These are phyloP conservation scores for Stephania cephalantha DNA, from an alignment of 164 flowering plant genomes.

Conservation along the genomic window DNA sequence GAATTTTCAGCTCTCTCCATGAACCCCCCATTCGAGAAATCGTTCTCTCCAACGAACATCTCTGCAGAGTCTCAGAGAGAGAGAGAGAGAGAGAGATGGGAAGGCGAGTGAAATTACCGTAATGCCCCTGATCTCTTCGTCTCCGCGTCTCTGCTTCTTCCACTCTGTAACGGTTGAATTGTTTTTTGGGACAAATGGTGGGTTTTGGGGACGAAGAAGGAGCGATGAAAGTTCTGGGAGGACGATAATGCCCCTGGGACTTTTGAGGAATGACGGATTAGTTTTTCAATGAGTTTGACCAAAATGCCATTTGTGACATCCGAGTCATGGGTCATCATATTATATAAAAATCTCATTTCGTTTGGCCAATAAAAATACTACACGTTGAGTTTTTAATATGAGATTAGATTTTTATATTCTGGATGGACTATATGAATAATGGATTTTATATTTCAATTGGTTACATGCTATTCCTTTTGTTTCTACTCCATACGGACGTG, in stretches of 20 bases:
- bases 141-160: background rate
- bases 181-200: background rate
- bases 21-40: slow-evolving; percentile 21
- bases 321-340: background rate
- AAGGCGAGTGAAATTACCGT: slow-evolving; percentile 1
- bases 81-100: background rate
- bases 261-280: background rate
- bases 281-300: background rate
- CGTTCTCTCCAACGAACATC: slow-evolving; percentile 39
- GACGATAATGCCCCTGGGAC: background rate
- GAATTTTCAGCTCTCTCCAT: slow-evolving; percentile 23
- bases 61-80: slow-evolving; percentile 6
- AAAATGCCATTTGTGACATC: background rate
- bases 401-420: too few species aligned
- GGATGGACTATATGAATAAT: too few species aligned
- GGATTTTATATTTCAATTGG: too few species aligned
- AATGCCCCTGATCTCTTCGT: background rate
- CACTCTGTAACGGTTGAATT: background rate
- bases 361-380: too few species aligned
- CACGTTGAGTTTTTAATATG: too few species aligned
- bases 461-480: too few species aligned
- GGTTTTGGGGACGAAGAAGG: background rate
- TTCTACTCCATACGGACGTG: too few species aligned
- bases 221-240: background rate
- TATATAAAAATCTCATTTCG: too few species aligned